Percentiles rank a stretch among this genome's conserved stretches.
Evolutionary conservation across 208 protist species (phyloP).

Genomic region (Crithidia acanthocephali): DNA sequence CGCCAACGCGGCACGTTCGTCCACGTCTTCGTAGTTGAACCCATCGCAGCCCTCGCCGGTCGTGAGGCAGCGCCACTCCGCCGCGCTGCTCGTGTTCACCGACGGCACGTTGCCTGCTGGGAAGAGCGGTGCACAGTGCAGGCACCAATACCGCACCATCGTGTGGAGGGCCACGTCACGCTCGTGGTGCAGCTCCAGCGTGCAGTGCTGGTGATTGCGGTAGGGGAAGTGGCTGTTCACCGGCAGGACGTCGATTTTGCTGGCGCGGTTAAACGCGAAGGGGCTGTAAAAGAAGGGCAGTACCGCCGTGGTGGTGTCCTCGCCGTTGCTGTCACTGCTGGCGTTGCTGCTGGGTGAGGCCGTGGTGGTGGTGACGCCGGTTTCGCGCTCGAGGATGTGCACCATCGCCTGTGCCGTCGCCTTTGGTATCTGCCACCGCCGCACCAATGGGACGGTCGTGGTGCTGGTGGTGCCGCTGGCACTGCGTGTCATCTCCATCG

Average conservation of each 20-base stretch:
- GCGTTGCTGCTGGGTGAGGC: conserved; percentile 3
- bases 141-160: conserved; percentile 68
- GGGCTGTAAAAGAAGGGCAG: conserved; percentile 56
- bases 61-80: conserved; percentile 59
- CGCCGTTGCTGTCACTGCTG: neutral
- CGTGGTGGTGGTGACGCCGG: conserved; percentile 2
- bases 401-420: conserved; percentile 39
- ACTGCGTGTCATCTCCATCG: conserved; percentile 36
- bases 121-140: conserved; percentile 74
- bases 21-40: conserved; percentile 56
- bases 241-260: conserved; percentile 25
- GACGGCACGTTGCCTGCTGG: conserved; percentile 57
- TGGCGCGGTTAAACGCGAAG: conserved; percentile 61
- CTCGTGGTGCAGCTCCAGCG: conserved; percentile 52
- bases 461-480: conserved; percentile 25
- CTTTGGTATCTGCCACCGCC: conserved; percentile 46
- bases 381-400: conserved; percentile 31
- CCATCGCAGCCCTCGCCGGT: conserved; percentile 35
- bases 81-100: conserved; percentile 30
- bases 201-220: conserved; percentile 55
- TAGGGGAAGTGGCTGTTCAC: conserved; percentile 17
- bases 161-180: conserved; percentile 33
- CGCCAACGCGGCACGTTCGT: neutral
- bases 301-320: conserved; percentile 5
- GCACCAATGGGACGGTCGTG: conserved; percentile 29